Percentiles rank a stretch among this genome's conserved stretches.
phyloP scores from a whole-genome alignment of 2,329 filamentous ascomycete genomes.

The Botrytis porri region DNA sequence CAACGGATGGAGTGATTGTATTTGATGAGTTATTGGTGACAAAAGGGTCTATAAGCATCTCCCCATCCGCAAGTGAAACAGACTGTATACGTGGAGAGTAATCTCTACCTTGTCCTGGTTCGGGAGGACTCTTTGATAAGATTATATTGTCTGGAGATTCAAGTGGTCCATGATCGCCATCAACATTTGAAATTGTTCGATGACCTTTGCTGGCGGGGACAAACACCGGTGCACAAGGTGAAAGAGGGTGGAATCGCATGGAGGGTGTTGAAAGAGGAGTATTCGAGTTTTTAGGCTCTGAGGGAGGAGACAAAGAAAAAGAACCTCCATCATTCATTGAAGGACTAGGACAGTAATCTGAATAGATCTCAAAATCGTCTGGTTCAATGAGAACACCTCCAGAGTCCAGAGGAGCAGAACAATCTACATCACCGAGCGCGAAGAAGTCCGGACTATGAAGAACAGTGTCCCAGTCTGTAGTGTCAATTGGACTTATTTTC shows the following conservation, averaged over 20 bases:
- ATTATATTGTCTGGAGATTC: neutral
- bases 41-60: neutral
- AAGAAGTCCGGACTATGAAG: neutral
- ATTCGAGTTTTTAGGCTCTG: neutral
- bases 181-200: neutral
- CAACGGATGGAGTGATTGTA: neutral
- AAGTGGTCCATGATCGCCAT: neutral
- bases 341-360: neutral
- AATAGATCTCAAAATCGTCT: neutral
- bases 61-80: neutral
- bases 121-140: neutral
- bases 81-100: neutral
- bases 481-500: neutral
- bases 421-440: neutral
- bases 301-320: neutral
- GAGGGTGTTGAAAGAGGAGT: rapidly evolving
- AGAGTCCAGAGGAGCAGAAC: neutral
- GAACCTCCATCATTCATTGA: neutral
- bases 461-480: neutral
- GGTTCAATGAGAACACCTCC: neutral
- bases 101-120: neutral
- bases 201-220: neutral
- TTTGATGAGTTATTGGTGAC: neutral
- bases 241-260: neutral
- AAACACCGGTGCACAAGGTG: neutral